These are phyloP conservation scores for Acmispon strigosus DNA, from an alignment of 306 rosid genomes.

Conservation along the genomic window DNA sequence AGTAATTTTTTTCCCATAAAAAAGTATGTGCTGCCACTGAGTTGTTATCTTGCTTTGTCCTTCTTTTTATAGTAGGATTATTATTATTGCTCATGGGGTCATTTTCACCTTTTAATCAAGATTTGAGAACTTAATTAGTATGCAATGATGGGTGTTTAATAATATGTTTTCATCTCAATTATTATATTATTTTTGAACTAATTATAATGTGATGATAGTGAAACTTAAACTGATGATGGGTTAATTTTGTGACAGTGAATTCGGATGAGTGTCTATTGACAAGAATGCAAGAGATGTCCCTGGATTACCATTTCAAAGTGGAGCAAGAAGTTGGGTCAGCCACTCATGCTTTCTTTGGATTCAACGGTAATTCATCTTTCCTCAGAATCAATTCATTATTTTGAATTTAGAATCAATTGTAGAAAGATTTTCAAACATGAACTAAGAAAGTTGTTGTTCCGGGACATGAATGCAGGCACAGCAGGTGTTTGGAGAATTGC, in stretches of 20 bases:
- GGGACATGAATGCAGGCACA: conserved; percentile 53
- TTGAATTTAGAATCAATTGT: no score
- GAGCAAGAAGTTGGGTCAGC: conserved; percentile 99
- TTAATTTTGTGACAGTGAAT: conserved; percentile 52
- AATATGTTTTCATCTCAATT: not conserved
- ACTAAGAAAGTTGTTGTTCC: not conserved
- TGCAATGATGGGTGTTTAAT: no score
- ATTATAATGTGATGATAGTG: no score
- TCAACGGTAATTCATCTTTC: conserved; percentile 52
- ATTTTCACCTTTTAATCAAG: not conserved
- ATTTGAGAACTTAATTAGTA: not conserved
- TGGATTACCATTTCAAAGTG: conserved; percentile 96
- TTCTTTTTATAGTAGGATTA: not conserved
- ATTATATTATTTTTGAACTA: no score
- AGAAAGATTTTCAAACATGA: no score
- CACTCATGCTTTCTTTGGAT: conserved; percentile 98
- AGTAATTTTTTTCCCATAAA: not conserved
- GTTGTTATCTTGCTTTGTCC: not conserved
- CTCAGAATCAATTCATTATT: no score
- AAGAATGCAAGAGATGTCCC: conserved; percentile 99
- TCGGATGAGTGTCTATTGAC: conserved; percentile 81
- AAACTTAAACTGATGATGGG: no score
- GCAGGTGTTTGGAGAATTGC: conserved; percentile 99
- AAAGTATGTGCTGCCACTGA: not conserved
- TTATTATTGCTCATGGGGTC: not conserved